A percentile compares a stretch with the other conserved stretches of the same genome.
Evolutionary conservation across 495 filamentous ascomycete species (phyloP).

Genomic region (Cercophora sp.): DNA sequence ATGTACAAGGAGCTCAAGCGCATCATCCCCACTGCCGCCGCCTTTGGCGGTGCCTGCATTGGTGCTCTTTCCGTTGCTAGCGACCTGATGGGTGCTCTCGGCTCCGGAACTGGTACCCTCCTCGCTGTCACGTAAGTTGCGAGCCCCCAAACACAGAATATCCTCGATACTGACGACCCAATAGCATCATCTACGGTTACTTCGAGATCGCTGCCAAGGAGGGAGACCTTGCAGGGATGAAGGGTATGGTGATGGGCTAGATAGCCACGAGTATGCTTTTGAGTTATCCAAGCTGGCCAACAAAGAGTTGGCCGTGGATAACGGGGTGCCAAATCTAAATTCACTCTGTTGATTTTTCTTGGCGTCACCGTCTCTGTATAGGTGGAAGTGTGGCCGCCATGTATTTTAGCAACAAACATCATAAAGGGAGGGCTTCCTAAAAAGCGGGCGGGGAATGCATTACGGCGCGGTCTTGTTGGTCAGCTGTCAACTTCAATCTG

Average conservation of each 20-base stretch:
- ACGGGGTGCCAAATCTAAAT: slow-evolving; percentile 6
- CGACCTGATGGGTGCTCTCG: slow-evolving; percentile 93
- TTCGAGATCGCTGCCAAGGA: slow-evolving; percentile 99
- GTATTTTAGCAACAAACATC: slow-evolving; percentile 24
- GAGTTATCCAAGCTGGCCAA: not conserved
- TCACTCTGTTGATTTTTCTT: slow-evolving; percentile 22
- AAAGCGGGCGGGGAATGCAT: slow-evolving; percentile 16
- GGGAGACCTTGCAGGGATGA: slow-evolving; percentile 87
- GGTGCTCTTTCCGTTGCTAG: slow-evolving; percentile 92
- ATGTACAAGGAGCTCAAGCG: slow-evolving; percentile 99
- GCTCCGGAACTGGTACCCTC: slow-evolving; percentile 94
- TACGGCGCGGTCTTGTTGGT: slow-evolving; percentile 14
- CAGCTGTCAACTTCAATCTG: slow-evolving; percentile 11
- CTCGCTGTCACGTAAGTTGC: slow-evolving; percentile 93
- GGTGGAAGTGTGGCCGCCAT: slow-evolving; percentile 17
- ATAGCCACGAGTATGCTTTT: slow-evolving; percentile 1
- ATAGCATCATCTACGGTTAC: slow-evolving; percentile 95
- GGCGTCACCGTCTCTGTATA: slow-evolving; percentile 17
- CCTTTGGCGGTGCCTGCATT: slow-evolving; percentile 99
- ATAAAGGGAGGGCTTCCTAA: slow-evolving; percentile 12
- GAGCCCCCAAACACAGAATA: not conserved
- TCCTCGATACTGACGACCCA: slow-evolving; percentile 29
- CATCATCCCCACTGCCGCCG: slow-evolving; percentile 95
- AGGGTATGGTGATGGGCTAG: slow-evolving; percentile 78
- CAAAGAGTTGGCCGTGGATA: slow-evolving; percentile 5